Base-by-base conservation (phyloP, 495 filamentous ascomycete genomes). In the Neurospora sp. region DNA sequence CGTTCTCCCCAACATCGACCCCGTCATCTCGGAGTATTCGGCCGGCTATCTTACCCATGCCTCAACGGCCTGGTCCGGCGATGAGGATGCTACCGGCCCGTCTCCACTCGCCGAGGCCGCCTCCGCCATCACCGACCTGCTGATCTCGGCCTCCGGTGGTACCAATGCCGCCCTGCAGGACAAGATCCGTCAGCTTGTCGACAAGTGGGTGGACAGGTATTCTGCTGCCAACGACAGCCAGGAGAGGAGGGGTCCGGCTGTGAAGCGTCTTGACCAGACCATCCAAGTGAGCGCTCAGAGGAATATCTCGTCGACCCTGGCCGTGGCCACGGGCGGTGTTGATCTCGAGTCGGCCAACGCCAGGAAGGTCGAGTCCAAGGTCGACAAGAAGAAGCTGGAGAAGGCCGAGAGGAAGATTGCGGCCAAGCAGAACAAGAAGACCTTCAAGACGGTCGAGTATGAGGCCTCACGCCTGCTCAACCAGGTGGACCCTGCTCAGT, bases 351-450 rank as follows among this genome's bases (percentile, higher is more conserved):
- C 96, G 44, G 94, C 94, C 74, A 95, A 94, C 76, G 83, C 88
- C 22, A 86, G 95, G 70, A 98, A 98, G 85, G 91, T 99, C 35
- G 96, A 99, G 83, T 98, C 95, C 72, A 91, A 94, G 76, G 96
- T 99, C 69, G 96, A 99, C 83, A 89, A 90, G 81, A 99, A 98
- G 90, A 99, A 99, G 86, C 91, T 99, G 1, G 96, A 99, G 82
- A 99, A 99, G 85, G 96, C 96, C 8, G 96, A 99, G 83, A 87
- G 92, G 42, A 99, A 99, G 86, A 97, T 99, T 80, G 92, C 92
- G 72, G 95, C 94, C 78, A 99, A 99, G 86, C 96, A 98, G 86
- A 96, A 92, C 84, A 96, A 95, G 86, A 99, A 99, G 85, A 87
- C 90, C 45, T 97, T 97, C 90, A 98, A 98, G 87, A 97, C 90